Evolutionary conservation across 192 early-diverging fungal species (phyloP).

Genomic region (Podila verticillata): DNA sequence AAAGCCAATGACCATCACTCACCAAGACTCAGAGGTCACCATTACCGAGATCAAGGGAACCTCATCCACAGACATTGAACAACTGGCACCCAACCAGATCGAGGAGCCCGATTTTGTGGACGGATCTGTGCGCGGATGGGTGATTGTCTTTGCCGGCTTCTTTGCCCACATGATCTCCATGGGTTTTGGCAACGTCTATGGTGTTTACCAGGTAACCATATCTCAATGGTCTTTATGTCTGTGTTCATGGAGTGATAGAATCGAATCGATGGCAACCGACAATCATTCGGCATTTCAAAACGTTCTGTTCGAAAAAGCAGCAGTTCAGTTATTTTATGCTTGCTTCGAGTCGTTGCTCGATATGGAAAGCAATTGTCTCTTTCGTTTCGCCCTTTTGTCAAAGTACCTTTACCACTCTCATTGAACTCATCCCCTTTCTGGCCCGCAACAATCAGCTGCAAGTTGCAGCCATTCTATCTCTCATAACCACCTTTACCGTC

Average conservation of each 20-base stretch:
- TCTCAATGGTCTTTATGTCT: too few relatives aligned
- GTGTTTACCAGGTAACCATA: slow-evolving; percentile 27
- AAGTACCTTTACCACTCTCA: background rate
- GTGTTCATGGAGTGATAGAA: too few relatives aligned
- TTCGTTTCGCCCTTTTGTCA: slow-evolving; percentile 43
- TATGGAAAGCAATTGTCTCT: too few relatives aligned
- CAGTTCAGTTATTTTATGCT: too few relatives aligned
- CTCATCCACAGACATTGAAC: background rate
- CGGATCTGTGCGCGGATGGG: slow-evolving; percentile 50
- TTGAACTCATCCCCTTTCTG: background rate
- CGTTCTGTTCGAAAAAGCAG: too few relatives aligned
- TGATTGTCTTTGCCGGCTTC: slow-evolving; percentile 45
- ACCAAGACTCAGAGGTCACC: slow-evolving; percentile 35
- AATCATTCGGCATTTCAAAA: too few relatives aligned
- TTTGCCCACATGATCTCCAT: slow-evolving; percentile 34
- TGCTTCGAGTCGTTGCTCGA: too few relatives aligned
- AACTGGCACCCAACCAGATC: background rate
- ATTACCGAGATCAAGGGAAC: slow-evolving; percentile 7
- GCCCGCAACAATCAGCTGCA: background rate
- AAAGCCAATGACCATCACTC: background rate
- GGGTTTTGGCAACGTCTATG: slow-evolving; percentile 26
- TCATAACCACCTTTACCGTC: too few relatives aligned
- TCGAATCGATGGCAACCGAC: too few relatives aligned
- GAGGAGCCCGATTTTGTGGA: slow-evolving; percentile 26
- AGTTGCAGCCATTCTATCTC: too few relatives aligned